Conservation (phyloP, 148 eudicot genomes). For the Vaccinium macrocarpon region DNA sequence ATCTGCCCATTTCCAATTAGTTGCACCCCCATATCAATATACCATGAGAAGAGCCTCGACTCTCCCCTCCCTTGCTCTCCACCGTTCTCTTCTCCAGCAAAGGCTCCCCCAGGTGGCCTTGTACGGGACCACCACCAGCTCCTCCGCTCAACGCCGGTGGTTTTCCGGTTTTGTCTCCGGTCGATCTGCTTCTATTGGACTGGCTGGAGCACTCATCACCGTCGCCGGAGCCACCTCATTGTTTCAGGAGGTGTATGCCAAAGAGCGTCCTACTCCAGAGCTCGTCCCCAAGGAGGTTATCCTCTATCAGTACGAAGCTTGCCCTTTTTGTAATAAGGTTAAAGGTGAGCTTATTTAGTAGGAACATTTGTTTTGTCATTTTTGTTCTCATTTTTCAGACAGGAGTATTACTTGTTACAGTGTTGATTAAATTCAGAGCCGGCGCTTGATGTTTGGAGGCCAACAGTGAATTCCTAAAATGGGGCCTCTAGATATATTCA, state of each 20-base stretch:
- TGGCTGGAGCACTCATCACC: slow-evolving; percentile 26
- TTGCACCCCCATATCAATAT: no score
- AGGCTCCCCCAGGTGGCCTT: slow-evolving; percentile 18
- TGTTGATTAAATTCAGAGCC: background rate
- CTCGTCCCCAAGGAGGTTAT: slow-evolving; percentile 60
- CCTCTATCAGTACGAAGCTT: slow-evolving; percentile 93
- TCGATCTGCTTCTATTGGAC: slow-evolving; percentile 19
- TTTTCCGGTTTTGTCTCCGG: background rate
- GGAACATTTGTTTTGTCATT: background rate
- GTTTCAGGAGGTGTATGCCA: slow-evolving; percentile 34
- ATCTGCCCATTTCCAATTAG: no score
- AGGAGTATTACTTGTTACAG: background rate
- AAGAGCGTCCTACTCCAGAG: slow-evolving; percentile 31
- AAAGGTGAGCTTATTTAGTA: slow-evolving; percentile 72
- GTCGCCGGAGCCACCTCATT: slow-evolving; percentile 26
- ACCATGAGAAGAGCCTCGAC: slow-evolving; percentile 33
- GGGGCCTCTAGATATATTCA: no score
- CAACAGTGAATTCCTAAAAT: no score
- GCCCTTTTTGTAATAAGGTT: slow-evolving; percentile 97
- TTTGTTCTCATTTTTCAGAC: background rate
- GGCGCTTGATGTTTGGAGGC: no score
- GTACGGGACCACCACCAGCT: slow-evolving; percentile 12
- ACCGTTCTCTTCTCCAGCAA: slow-evolving; percentile 17
- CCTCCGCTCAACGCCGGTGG: slow-evolving; percentile 16
- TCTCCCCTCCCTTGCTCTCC: slow-evolving; percentile 19